Base-by-base conservation (phyloP, 768 basidiomycete genomes). In the Termitomyces sp. region DNA sequence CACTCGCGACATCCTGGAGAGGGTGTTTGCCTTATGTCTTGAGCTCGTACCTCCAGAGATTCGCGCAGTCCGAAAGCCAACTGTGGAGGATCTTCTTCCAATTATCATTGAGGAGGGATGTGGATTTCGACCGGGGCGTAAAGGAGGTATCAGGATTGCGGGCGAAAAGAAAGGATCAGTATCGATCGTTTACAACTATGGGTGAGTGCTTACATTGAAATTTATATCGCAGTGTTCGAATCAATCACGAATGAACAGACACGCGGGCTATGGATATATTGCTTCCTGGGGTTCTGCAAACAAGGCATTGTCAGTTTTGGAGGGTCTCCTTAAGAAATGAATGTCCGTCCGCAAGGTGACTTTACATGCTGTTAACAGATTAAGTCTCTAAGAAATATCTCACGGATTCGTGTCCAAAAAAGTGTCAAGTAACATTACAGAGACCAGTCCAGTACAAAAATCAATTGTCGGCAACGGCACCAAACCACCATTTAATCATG, bases 271-370 rank as follows among this genome's bases (percentile, higher is more conserved):
- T 59, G 86, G 85, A 1, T 88, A 79, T 60, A 81, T 84, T 58
- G 77, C 81, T 3, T 85, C 84, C 0, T 88, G 85, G 86, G 86
- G 84, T 1, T 83, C 79, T 3, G 86, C 87, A 8, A 72, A 70
- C 4, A 71, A 76, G 12, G 83, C 78, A 0, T 59, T 84, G 16
- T 68, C 69, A 26, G 63, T 87, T 5, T 66, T 86, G 57, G 76
- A 83, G 54, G 67, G 67, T 18, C 35, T 56, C 13, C 40, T 58
- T 24, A 14, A 28, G 33, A 51, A 58, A 54, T 57, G 24, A 33
- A 28, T 10, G 1, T 22, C n/a, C 16, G 1, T 22, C n/a, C 16
- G 6, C 5, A 18, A 26, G 44, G 10, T 46, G 43, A 32, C 12
- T 45, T 5, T 35, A 26, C 26, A 9, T 26, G 35, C 9, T 5